Evolutionary conservation across 1,284 basidiomycete species (phyloP), one percentile per base, ranked within the genome.

Genomic region (Ustilago crameri): DNA sequence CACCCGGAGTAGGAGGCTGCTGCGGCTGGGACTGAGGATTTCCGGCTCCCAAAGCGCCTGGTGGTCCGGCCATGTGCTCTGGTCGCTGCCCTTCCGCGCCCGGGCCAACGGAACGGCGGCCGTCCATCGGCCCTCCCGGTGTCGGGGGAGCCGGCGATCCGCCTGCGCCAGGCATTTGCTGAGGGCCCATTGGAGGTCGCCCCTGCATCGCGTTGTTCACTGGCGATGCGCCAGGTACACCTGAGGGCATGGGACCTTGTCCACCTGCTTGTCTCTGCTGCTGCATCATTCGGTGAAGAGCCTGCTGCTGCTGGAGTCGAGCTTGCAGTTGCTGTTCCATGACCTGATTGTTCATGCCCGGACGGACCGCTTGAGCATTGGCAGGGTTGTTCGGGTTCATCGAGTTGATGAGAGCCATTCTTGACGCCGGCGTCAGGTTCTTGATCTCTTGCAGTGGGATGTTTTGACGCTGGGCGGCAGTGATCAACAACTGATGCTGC

Each of bases 391-490:
- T 61, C 5, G 73, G 73, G 26, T 73, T 73, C 57, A 78, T 71
- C 38, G 67, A 72, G 52, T 78, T 72, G 44, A 81, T 65, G 22
- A 81, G 48, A 0, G 75, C 72, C 58, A 76, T 68, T 8, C 79
- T 65, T 14, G 72, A 61, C 1, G 75, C 67, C 1, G 79, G 78
- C 5, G 73, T 61, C 50, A 81, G 71, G 38, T 74, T 80, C 62
- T 79, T 80, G 51, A 82, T 61, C 40, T 80, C 78, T n/a, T 82
- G 76, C 22, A 80, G 51, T 1, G 78, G 66, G 20, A 82, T 77
- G 26, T 76, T 78, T 26, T 78, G 74, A 24, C 71, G 69, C 50
- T 73, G 58, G 12, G 81, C 81, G 4, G 79, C 81, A 1, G 66
- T 57, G 41, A 80, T 59, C 42, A 82, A 70, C 26, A 80, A 53